phyloP scores from a whole-genome alignment of 495 filamentous ascomycete species.

The Clavariopsis aquatica region DNA sequence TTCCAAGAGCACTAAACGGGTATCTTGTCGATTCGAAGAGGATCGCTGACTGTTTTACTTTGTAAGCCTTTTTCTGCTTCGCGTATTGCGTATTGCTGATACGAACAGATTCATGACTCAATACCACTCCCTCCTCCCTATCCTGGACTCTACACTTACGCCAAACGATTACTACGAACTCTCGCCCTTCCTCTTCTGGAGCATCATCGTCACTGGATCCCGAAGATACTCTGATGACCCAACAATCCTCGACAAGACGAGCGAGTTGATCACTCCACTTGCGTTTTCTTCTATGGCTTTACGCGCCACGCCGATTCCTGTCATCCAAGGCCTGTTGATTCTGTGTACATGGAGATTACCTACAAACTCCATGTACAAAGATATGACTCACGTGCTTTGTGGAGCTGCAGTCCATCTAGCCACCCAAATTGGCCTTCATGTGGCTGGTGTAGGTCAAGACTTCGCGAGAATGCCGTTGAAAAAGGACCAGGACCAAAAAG shows the following conservation, averaged over 20 bases:
- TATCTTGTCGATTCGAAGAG: conserved; percentile 18
- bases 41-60: conserved; percentile 29
- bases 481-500: conserved; percentile 24
- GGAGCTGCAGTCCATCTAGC: conserved; percentile 33
- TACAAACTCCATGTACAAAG: conserved; percentile 48
- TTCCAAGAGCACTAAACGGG: conserved; percentile 14
- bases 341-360: conserved; percentile 56
- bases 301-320: conserved; percentile 48
- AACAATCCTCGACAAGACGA: conserved; percentile 48
- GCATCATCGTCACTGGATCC: conserved; percentile 41
- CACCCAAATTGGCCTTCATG: conserved; percentile 31
- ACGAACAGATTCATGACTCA: conserved; percentile 50
- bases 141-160: conserved; percentile 46
- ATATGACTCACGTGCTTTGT: conserved; percentile 38
- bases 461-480: conserved; percentile 26
- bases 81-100: not conserved
- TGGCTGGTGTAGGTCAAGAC: conserved; percentile 32
- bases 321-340: conserved; percentile 53
- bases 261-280: conserved; percentile 50
- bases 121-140: conserved; percentile 52
- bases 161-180: conserved; percentile 51
- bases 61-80: conserved; percentile 12
- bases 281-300: conserved; percentile 49
- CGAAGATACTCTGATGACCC: conserved; percentile 50
- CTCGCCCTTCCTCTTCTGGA: conserved; percentile 56